Evolutionary conservation across 1,139 yeast genomes (phyloP).

Genomic region (Scheffersomyces segobiensis): DNA sequence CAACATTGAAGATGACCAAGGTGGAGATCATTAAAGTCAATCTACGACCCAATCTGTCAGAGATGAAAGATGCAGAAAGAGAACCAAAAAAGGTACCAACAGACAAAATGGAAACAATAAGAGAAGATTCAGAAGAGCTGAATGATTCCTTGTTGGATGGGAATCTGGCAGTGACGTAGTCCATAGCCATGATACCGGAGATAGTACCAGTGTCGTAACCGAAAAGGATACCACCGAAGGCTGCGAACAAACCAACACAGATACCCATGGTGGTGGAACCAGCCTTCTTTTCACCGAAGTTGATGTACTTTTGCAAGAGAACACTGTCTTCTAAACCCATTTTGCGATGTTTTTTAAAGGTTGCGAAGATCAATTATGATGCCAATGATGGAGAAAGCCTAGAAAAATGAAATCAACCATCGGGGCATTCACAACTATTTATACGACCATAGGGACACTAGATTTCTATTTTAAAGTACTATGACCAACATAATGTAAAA

Average conservation of each 20-base stretch:
- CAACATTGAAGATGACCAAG: slow-evolving; percentile 56
- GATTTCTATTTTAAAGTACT: not conserved
- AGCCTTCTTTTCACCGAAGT: slow-evolving; percentile 47
- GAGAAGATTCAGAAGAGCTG: slow-evolving; percentile 51
- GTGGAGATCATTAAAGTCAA: slow-evolving; percentile 52
- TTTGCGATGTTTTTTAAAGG: not conserved
- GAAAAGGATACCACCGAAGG: slow-evolving; percentile 69
- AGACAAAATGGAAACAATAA: slow-evolving; percentile 67
- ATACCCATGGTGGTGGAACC: slow-evolving; percentile 51
- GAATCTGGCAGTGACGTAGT: slow-evolving; percentile 57
- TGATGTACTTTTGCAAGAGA: slow-evolving; percentile 30
- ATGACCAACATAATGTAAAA: not conserved
- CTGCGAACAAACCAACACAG: slow-evolving; percentile 48
- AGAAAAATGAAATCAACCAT: not conserved
- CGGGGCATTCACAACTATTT: slow-evolving; percentile 3
- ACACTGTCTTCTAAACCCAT: slow-evolving; percentile 44
- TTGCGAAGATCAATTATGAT: slow-evolving; percentile 1
- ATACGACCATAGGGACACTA: slow-evolving; percentile 1
- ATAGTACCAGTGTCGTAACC: slow-evolving; percentile 84
- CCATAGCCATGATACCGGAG: slow-evolving; percentile 75
- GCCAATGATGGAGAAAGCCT: slow-evolving; percentile 3
- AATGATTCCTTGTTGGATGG: slow-evolving; percentile 37
- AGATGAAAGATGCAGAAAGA: slow-evolving; percentile 52
- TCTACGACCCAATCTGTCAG: slow-evolving; percentile 64
- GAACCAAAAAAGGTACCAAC: slow-evolving; percentile 76